Percentiles rank a stretch among this genome's conserved stretches.
Evolutionary conservation across 805 yeast species (phyloP).

Genomic region (Candida sanyiensis): DNA sequence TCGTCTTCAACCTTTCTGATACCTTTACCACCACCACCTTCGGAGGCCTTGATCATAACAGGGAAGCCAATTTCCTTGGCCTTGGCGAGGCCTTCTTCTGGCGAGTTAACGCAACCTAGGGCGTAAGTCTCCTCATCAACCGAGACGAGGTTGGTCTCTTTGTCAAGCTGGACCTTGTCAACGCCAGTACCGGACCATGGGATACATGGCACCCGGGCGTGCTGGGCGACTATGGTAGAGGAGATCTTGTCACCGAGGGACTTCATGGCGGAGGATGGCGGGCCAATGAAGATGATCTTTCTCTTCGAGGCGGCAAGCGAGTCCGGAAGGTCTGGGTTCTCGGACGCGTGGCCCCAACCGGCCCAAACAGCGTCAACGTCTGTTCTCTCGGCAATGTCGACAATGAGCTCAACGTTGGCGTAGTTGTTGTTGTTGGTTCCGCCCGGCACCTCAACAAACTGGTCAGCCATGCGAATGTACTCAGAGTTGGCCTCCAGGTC

Average conservation of each 20-base stretch:
- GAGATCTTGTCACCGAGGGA: slow-evolving; percentile 98
- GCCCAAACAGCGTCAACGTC: slow-evolving; percentile 99
- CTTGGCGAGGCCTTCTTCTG: slow-evolving; percentile 83
- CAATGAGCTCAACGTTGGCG: slow-evolving; percentile 96
- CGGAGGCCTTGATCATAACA: slow-evolving; percentile 98
- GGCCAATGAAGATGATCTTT: slow-evolving; percentile 91
- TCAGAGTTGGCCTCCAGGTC: slow-evolving; percentile 96
- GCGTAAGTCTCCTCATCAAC: slow-evolving; percentile 80
- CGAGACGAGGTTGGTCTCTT: slow-evolving; percentile 71
- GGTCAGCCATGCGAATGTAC: slow-evolving; percentile 98
- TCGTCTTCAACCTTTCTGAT: slow-evolving; percentile 91
- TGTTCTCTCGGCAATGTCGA: slow-evolving; percentile 94
- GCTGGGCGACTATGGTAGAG: slow-evolving; percentile 98
- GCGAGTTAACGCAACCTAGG: slow-evolving; percentile 79
- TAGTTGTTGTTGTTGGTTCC: slow-evolving; percentile 98
- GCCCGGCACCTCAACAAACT: slow-evolving; percentile 97
- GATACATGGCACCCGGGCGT: slow-evolving; percentile 95
- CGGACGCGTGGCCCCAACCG: slow-evolving; percentile 99
- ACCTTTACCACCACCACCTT: slow-evolving; percentile 99
- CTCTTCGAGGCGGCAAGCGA: slow-evolving; percentile 88
- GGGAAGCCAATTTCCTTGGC: slow-evolving; percentile 94
- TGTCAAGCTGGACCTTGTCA: slow-evolving; percentile 68
- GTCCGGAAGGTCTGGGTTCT: slow-evolving; percentile 93
- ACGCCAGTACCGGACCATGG: slow-evolving; percentile 99
- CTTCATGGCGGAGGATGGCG: slow-evolving; percentile 99